A percentile compares a stretch with the other conserved stretches of the same genome.
Evolutionary conservation across 2,329 filamentous ascomycete species (phyloP).

Genomic region (Fusarium verrucosum): DNA sequence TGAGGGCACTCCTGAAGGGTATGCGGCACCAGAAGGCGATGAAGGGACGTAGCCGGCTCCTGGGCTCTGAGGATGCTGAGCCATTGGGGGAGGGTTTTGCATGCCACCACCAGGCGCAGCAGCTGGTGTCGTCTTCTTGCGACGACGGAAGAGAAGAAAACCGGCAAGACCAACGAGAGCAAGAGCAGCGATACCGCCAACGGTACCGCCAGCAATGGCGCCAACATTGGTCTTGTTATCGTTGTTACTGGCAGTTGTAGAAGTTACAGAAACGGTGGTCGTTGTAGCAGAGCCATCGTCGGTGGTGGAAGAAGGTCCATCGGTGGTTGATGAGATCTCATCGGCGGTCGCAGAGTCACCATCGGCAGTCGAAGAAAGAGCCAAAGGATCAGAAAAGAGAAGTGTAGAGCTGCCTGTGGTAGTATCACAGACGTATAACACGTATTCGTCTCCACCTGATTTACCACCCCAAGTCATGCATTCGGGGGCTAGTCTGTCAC

Average conservation of each 20-base stretch:
- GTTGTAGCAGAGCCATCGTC: constrained; percentile 7
- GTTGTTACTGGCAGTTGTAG: constrained; percentile 43
- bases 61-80: constrained; percentile 37
- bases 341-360: too few relatives aligned
- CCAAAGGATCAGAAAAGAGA: constrained; percentile 46
- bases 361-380: constrained; percentile 19
- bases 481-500: constrained; percentile 13
- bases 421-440: constrained; percentile 44
- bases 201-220: constrained; percentile 58
- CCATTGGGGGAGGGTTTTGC: constrained; percentile 33
- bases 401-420: constrained; percentile 40
- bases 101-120: constrained; percentile 18
- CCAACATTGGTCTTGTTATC: constrained; percentile 49
- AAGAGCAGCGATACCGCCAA: constrained; percentile 57
- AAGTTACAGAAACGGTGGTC: constrained; percentile 10
- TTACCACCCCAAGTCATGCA: constrained; percentile 46
- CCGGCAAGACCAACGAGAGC: constrained; percentile 52
- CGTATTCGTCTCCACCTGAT: constrained; percentile 33
- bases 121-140: constrained; percentile 45
- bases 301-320: constrained; percentile 10
- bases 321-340: neutral
- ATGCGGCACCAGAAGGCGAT: constrained; percentile 38
- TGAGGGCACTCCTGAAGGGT: constrained; percentile 45
- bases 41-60: constrained; percentile 30
- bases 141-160: constrained; percentile 55